Evolutionary conservation across 768 basidiomycete species (phyloP), one percentile per base, ranked within the genome.

Genomic region (Boletus bicolor): DNA sequence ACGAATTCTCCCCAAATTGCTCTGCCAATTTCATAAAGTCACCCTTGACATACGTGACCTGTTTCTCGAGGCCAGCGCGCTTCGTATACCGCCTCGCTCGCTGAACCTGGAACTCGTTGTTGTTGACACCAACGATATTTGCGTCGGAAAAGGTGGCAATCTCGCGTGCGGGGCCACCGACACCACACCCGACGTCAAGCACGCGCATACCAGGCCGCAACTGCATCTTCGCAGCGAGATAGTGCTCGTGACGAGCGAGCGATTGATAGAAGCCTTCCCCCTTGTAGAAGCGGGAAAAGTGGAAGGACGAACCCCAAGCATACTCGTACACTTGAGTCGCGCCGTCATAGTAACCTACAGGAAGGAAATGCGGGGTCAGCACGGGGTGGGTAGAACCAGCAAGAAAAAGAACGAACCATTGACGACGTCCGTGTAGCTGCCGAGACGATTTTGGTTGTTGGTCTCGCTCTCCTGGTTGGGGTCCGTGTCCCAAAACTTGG

Each of bases 131-230:
- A 60, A 90, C 76, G 59, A 98, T 86, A 53, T 84, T 76, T 36
- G 82, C 87, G 68, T 97, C 95, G 8, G 91, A 76, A 76, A 98
- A 99, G 44, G 82, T 83, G 5, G 93, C 91, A 65, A 99, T 99
- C 72, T 94, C 91, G 46, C 96, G 84, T 9, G 97, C 97, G 24
- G 97, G 97, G 0, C 97, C 97, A 46, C 97, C 97, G 51, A 99
- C 89, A 70, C 97, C 97, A 72, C 97, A 98, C 4, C 97, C 97
- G 56, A 99, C 95, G 68, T 99, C 97, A 57, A 99, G 87, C 41
- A 99, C 95, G 35, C 87, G 84, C 94, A 97, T 97, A 42, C 93
- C 92, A 0, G 93, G 84, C 49, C 83, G 83, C 57, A 99, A 77
- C 45, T 73, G 70, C 87, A 98, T 93, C 67, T 91, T 82, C 9